phyloP scores from a whole-genome alignment of 169 alveolate genomes.

The Eimeria maxima region DNA sequence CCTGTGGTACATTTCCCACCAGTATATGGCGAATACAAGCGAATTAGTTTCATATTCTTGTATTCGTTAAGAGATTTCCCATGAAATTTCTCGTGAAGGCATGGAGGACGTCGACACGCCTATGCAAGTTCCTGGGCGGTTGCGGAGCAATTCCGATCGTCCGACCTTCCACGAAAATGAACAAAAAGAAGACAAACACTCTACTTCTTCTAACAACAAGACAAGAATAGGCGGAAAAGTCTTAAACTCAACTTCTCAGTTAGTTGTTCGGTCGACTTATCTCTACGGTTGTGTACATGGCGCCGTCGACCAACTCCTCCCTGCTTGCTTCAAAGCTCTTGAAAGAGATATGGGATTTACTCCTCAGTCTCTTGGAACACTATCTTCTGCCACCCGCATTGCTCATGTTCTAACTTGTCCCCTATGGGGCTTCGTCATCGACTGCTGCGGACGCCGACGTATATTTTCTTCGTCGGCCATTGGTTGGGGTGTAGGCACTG shows the following conservation, averaged over 20 bases:
- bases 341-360: slow-evolving; percentile 92
- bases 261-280: slow-evolving; percentile 42
- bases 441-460: slow-evolving; percentile 82
- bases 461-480: slow-evolving; percentile 77
- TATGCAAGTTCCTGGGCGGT: not conserved
- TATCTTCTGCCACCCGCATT: slow-evolving; percentile 90
- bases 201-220: not conserved
- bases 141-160: slow-evolving; percentile 13
- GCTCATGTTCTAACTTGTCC: slow-evolving; percentile 92
- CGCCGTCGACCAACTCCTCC: slow-evolving; percentile 92
- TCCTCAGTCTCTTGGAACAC: slow-evolving; percentile 89
- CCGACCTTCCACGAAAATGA: not conserved
- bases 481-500: slow-evolving; percentile 91
- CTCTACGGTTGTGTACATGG: slow-evolving; percentile 90
- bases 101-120: slow-evolving; percentile 39
- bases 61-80: too few relatives aligned
- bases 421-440: slow-evolving; percentile 94
- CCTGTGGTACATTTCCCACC: not conserved
- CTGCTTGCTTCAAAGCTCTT: slow-evolving; percentile 93
- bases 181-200: not conserved
- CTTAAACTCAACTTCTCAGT: slow-evolving; percentile 1
- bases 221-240: slow-evolving; percentile 1
- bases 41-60: too few relatives aligned
- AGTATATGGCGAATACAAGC: not conserved
- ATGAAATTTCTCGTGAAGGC: not conserved